A percentile compares a stretch with the other conserved stretches of the same genome.
These are phyloP conservation scores for Colletotrichum sojae DNA, from an alignment of 2,329 filamentous ascomycete species.

Conservation along the genomic window DNA sequence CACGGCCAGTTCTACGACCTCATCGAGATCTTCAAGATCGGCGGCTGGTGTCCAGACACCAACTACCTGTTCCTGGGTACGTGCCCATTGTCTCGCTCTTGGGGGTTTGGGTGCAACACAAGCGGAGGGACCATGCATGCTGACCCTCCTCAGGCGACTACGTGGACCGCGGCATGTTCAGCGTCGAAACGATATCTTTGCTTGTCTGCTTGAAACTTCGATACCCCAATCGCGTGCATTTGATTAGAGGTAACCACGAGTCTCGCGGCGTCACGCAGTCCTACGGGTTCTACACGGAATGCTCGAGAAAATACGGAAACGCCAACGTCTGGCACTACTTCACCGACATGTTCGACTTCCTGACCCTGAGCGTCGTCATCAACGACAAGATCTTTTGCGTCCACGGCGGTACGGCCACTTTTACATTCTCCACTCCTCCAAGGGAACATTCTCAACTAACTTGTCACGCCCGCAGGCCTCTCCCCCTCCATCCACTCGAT, in stretches of 20 bases:
- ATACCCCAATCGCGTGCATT: slow-evolving; percentile 94
- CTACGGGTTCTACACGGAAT: slow-evolving; percentile 99
- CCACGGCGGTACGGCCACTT: slow-evolving; percentile 81
- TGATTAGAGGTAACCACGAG: slow-evolving; percentile 98
- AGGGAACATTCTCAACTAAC: not conserved
- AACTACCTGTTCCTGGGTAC: slow-evolving; percentile 97
- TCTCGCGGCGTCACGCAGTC: slow-evolving; percentile 98
- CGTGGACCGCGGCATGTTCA: slow-evolving; percentile 98
- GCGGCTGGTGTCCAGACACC: slow-evolving; percentile 96
- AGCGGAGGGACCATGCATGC: slow-evolving; percentile 2
- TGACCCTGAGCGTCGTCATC: slow-evolving; percentile 96
- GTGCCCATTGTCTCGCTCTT: slow-evolving; percentile 37
- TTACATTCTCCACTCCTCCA: no score
- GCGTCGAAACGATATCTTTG: slow-evolving; percentile 97
- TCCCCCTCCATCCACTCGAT: slow-evolving; percentile 96
- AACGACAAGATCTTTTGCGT: slow-evolving; percentile 99
- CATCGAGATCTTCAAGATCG: slow-evolving; percentile 99
- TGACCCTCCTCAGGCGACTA: slow-evolving; percentile 80
- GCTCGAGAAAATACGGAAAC: slow-evolving; percentile 97
- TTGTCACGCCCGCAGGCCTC: slow-evolving; percentile 67
- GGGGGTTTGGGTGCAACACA: not conserved
- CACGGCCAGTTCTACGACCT: slow-evolving; percentile 99
- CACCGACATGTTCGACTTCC: slow-evolving; percentile 99
- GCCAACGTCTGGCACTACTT: slow-evolving; percentile 99
- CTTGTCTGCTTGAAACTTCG: slow-evolving; percentile 97